Evolutionary conservation across 805 yeast genomes (phyloP), one percentile per base, ranked within the genome.

Genomic region (Barnettozyma populi): DNA sequence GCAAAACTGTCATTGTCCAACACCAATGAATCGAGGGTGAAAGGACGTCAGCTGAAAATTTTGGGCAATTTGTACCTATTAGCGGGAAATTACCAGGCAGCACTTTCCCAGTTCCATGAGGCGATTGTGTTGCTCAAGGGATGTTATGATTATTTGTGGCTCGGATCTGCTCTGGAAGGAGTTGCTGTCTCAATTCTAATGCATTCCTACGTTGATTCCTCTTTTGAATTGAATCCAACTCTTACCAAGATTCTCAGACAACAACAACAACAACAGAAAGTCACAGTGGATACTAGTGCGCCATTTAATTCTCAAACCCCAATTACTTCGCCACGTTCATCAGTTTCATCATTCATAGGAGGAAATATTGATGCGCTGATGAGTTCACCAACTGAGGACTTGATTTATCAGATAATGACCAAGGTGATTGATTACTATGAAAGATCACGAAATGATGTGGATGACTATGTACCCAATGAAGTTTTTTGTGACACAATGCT

Each of bases 81-180:
- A 41, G 84, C 96, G 1, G 99, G 99, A 1, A 78, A 86, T 45
- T 73, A 84, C 40, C 62, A 72, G 14, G 86, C 82, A 48, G 95
- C 97, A 0, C 61, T 90, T 46, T 70, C 73, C 21, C 80, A 81
- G 49, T 83, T 90, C 56, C 76, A 82, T n/a, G 96, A 90, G 36
- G 82, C 97, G 0, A 73, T 84, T 1, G 57, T 69, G 2, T 67
- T 75, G 21, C 66, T 89, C 46, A 80, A 79, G 50, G 71, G 77
- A 11, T 71, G 82, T 2, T 80, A 80, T 44, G 99, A 94, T 62
- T 76, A 78, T 57, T 68, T 94, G 8, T 94, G 98, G 98, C 72
- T 88, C 13, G 98, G 84, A 0, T 83, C 92, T 25, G 80, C 96
- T 0, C 62, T 92, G n/a, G 97, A 90, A 56, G 88, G 90, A 0